Evolutionary conservation across 805 yeast species (phyloP).

Genomic region (Martiniozyma abietophila): DNA sequence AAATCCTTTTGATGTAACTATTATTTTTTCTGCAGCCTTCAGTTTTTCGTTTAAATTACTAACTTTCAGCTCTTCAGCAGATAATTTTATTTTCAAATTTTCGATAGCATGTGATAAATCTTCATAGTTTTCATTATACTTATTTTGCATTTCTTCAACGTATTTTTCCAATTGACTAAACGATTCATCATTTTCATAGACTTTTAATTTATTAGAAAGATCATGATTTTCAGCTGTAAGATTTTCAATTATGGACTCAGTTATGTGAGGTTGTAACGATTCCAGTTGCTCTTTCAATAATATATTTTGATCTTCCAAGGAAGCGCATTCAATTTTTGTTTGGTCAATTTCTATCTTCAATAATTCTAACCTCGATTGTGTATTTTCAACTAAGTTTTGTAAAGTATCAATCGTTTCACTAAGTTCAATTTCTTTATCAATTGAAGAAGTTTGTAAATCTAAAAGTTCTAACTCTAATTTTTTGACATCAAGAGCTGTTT

Average conservation of each 20-base stretch:
- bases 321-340: background rate
- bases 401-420: constrained; percentile 14
- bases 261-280: constrained; percentile 5
- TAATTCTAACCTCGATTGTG: background rate
- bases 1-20: too few species aligned
- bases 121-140: constrained; percentile 33
- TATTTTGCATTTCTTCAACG: constrained; percentile 41
- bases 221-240: constrained; percentile 21
- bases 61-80: background rate
- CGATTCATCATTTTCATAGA: too few species aligned
- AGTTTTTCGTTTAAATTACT: constrained; percentile 1
- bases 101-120: constrained; percentile 34
- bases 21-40: constrained; percentile 3
- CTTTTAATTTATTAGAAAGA: constrained; percentile 25
- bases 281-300: constrained; percentile 12
- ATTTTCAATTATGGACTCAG: constrained; percentile 11
- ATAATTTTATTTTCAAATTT: constrained; percentile 13
- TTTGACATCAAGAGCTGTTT: constrained; percentile 17
- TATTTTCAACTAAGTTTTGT: constrained; percentile 14
- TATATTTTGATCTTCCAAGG: background rate
- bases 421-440: background rate
- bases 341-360: background rate
- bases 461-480: constrained; percentile 14
- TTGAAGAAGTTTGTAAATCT: constrained; percentile 23
- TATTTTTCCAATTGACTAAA: constrained; percentile 42